phyloP scores from a whole-genome alignment of 2,329 filamentous ascomycete genomes.

The Sphaerulina vaccinii region DNA sequence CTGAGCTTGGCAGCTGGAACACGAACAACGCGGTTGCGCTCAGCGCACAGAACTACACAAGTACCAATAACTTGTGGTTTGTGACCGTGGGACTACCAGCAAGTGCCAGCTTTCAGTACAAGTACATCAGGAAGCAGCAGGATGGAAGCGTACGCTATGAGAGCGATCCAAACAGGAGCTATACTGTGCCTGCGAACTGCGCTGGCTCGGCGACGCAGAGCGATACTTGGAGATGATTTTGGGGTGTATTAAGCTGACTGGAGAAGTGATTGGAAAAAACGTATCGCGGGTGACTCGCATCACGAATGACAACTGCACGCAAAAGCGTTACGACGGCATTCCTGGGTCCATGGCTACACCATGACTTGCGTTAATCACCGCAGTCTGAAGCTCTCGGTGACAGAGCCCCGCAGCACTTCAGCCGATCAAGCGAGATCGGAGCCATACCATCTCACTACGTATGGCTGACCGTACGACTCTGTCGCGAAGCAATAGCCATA shows the following conservation, averaged over 20 bases:
- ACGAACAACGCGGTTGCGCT: slow-evolving; percentile 54
- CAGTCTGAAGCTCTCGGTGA: not conserved
- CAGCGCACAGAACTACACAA: slow-evolving; percentile 58
- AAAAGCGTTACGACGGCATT: too few species aligned
- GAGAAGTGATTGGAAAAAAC: too few species aligned
- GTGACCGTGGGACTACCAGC: slow-evolving; percentile 52
- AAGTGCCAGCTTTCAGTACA: slow-evolving; percentile 62
- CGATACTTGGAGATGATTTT: slow-evolving; percentile 29
- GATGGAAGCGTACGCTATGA: slow-evolving; percentile 63
- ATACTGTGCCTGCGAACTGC: slow-evolving; percentile 24
- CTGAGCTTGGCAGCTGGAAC: slow-evolving; percentile 62
- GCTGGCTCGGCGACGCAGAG: slow-evolving; percentile 22
- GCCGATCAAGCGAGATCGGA: not conserved
- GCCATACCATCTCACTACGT: not conserved
- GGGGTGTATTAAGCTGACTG: not conserved
- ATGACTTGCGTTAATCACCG: too few species aligned
- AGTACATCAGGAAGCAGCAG: slow-evolving; percentile 61
- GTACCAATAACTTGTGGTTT: slow-evolving; percentile 60
- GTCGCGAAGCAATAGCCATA: too few species aligned
- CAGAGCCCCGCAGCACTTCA: not conserved
- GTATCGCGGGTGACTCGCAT: too few species aligned
- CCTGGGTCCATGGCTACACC: too few species aligned
- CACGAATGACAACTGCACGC: too few species aligned
- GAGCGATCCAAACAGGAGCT: slow-evolving; percentile 26
- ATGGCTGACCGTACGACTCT: too few species aligned